Evolutionary conservation across 164 flowering plant genomes (phyloP).

Genomic region (Kalanchoe fedtschenkoi): DNA sequence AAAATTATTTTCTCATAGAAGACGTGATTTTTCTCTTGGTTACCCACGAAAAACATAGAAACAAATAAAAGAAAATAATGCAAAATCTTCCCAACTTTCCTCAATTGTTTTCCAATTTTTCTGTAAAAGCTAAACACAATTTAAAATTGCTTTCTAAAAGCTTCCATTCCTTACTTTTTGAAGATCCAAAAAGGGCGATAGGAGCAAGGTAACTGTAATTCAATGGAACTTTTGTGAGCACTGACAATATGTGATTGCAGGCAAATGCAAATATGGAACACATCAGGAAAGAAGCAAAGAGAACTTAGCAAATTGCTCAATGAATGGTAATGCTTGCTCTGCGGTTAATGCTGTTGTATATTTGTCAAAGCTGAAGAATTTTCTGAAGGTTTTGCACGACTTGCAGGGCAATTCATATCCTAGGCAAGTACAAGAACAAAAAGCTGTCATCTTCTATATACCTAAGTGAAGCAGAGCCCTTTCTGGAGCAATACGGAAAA

Average conservation of each 20-base stretch:
- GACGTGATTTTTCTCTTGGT: too few species aligned
- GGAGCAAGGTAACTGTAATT: background rate
- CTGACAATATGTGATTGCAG: constrained; percentile 22
- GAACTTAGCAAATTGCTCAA: constrained; percentile 88
- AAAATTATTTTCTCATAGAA: too few species aligned
- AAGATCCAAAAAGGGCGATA: background rate
- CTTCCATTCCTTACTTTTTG: background rate
- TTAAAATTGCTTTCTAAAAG: too few species aligned
- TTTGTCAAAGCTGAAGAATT: background rate
- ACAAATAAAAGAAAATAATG: too few species aligned
- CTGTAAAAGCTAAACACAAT: too few species aligned
- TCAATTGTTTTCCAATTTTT: too few species aligned
- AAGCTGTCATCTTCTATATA: constrained; percentile 63
- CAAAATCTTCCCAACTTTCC: too few species aligned
- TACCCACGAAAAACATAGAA: too few species aligned
- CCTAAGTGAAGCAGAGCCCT: constrained; percentile 88
- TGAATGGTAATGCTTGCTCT: constrained; percentile 66
- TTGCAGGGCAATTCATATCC: constrained; percentile 70
- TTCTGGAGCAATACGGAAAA: constrained; percentile 90
- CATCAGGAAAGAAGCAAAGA: constrained; percentile 69
- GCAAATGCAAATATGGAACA: constrained; percentile 93
- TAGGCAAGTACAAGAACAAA: constrained; percentile 63
- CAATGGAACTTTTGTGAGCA: background rate
- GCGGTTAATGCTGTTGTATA: background rate
- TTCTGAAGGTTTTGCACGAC: background rate